Evolutionary conservation across 2,329 filamentous ascomycete species (phyloP).

Genomic region (Colletotrichum nymphaeae): DNA sequence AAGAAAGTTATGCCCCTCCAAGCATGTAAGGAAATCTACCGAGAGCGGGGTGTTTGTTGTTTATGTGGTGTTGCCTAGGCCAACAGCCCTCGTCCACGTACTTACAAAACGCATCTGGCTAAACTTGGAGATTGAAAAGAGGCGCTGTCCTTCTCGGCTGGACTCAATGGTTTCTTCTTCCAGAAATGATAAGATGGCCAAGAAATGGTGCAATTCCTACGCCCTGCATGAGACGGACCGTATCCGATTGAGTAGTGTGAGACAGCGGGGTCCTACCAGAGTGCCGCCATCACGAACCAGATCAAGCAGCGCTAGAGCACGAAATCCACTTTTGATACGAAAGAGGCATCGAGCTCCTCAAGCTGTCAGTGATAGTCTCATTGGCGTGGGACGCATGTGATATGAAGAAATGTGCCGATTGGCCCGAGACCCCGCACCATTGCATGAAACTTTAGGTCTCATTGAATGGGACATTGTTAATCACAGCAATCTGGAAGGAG

Average conservation of each 20-base stretch:
- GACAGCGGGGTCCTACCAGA: slow-evolving; percentile 7
- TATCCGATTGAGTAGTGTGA: slow-evolving; percentile 30
- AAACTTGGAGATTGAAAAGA: slow-evolving; percentile 1
- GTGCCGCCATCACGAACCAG: background rate
- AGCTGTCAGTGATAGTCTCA: background rate
- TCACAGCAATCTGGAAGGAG: slow-evolving; percentile 32
- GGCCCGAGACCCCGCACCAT: slow-evolving; percentile 33
- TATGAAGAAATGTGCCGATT: slow-evolving; percentile 30
- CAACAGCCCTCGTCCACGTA: slow-evolving; percentile 12
- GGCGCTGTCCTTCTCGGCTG: background rate
- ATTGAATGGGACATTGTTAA: slow-evolving; percentile 6
- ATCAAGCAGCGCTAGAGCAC: background rate
- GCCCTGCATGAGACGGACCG: slow-evolving; percentile 24
- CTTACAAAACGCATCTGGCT: slow-evolving; percentile 10
- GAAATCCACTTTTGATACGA: slow-evolving; percentile 34
- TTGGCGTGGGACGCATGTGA: slow-evolving; percentile 28
- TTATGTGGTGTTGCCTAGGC: background rate
- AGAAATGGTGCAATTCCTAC: slow-evolving; percentile 25
- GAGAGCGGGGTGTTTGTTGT: slow-evolving; percentile 18
- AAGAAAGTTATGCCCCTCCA: background rate
- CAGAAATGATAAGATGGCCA: slow-evolving; percentile 32
- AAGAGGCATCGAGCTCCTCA: slow-evolving; percentile 1
- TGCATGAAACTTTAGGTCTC: slow-evolving; percentile 25
- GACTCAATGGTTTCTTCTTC: slow-evolving; percentile 4
- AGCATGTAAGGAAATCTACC: slow-evolving; percentile 5